These are phyloP conservation scores for Naganishia antarctica DNA, from an alignment of 768 basidiomycete genomes.

Conservation along the genomic window DNA sequence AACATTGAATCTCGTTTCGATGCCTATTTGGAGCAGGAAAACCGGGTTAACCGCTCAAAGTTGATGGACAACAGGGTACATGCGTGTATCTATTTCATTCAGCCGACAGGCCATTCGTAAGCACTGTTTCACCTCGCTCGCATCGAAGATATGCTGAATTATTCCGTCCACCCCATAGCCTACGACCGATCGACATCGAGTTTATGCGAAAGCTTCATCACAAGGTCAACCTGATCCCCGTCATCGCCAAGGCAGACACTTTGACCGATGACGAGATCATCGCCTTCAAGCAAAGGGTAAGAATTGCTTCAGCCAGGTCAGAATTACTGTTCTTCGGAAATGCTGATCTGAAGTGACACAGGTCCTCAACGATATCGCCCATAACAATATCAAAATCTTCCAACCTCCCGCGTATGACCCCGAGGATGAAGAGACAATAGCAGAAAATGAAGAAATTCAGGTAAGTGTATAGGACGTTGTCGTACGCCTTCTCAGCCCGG, in stretches of 20 bases:
- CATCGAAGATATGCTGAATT: neutral
- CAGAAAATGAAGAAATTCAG: constrained; percentile 90
- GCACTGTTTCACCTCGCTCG: constrained; percentile 44
- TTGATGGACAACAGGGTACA: constrained; percentile 95
- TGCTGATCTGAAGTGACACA: constrained; percentile 41
- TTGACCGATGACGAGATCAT: constrained; percentile 87
- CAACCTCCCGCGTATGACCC: constrained; percentile 95
- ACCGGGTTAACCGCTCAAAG: constrained; percentile 90
- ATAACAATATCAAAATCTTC: constrained; percentile 97
- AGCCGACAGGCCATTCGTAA: constrained; percentile 93
- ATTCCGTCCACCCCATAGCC: constrained; percentile 51
- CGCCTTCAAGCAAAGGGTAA: constrained; percentile 85
- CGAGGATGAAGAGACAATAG: constrained; percentile 96
- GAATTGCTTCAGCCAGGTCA: constrained; percentile 40
- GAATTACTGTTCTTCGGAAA: neutral
- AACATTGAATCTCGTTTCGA: constrained; percentile 61
- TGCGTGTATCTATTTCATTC: constrained; percentile 93
- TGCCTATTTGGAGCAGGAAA: constrained; percentile 75
- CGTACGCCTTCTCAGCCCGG: constrained; percentile 19
- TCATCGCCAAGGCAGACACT: constrained; percentile 95
- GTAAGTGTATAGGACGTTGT: constrained; percentile 38
- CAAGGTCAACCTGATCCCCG: constrained; percentile 95
- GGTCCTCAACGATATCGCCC: constrained; percentile 87
- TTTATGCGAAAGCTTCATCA: constrained; percentile 99
- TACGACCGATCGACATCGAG: constrained; percentile 97